Base-by-base conservation (phyloP, 1,139 yeast genomes). In the Lodderomyces margitis region DNA sequence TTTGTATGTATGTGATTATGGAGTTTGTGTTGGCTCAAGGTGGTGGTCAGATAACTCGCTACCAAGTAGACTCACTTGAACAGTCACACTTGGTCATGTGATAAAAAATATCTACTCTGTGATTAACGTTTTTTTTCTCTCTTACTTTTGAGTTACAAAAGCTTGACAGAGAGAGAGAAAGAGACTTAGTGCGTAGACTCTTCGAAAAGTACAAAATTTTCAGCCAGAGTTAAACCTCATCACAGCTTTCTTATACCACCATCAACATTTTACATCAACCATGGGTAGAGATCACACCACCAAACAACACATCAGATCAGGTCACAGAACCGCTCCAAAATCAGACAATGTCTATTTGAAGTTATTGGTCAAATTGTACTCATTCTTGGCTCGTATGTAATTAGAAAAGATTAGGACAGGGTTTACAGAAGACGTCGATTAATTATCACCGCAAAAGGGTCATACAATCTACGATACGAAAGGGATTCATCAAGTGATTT, bases 321-420 rank as follows among this genome's bases (percentile, higher is more conserved):
- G 96, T 75, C 95, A 88, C 87, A 91, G 99, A 81, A 78, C 85
- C 68, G 97, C 97, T 75, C 99, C 98, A 78, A 89, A 89, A 83
- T 91, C 98, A 59, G 96, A 92, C 80, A 94, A 92, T 73, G 96
- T 91, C 77, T 92, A 94, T 96, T 82, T 92, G 80, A 86, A 85
- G 78, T 78, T 92, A 71, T 85, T 92, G 78, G 98, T 92, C 74
- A 91, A 91, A 84, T 82, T 92, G 66, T 92, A 91, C 87, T 78
- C 97, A 68, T 94, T 88, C 95, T 83, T 92, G 78, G 97, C 98
- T 79, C 97, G 98, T 87, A 86, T 77, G 95, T 87, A 75, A 46
- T 5, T 11, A 10, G 11, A 9, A 12, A 37, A 15, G 4, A 21
- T 34, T 28, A 20, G 19, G 36, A 10, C 25, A n/a, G 19, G 36